Evolutionary conservation across 139 green algal species (phyloP), one percentile per base, ranked within the genome.

Genomic region (Cymbomonas tetramitiformis): DNA sequence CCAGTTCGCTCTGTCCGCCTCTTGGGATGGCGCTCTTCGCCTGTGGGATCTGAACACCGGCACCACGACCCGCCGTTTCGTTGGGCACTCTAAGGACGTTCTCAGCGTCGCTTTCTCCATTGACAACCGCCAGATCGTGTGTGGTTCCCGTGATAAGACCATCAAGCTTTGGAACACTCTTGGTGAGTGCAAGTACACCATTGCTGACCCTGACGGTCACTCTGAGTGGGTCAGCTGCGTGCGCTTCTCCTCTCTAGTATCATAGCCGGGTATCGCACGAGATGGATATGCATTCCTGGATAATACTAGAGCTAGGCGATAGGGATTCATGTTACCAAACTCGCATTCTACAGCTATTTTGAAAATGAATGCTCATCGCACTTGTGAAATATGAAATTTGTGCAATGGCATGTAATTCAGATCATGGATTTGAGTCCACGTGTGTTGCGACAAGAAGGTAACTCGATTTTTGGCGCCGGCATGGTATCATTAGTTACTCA

Each of bases 41-140:
- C 78, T 99, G 71, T 99, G 92, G 92, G 89, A 99, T 79, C 76
- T 99, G 44, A 94, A 86, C 85, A 90, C 84, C 33, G 92, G 92
- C 61, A 72, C 72, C 67, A 98, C 91, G 68, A 97, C 92, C 55
- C 79, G 92, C 67, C 85, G 88, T 62, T 99, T 99, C 67, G 64
- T 96, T 39, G 92, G 91, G 49, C 92, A 99, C 84, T 86, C 70
- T 75, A 98, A 98, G 83, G 92, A 98, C 66, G 92, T 99, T 21
- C 81, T 99, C 52, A 90, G 76, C 59, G 91, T 99, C 0, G 92
- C 92, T 38, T 97, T 99, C 85, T 94, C 81, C 40, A 84, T 93
- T n/a, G 92, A 99, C 82, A 97, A 99, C 85, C 77, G 91, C 59
- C 83, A 97, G 89, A 99, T 99, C 66, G 87, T 99, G 62, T 95